Evolutionary conservation across 73 alveolate species (phyloP), one percentile per base, ranked within the genome.

Genomic region (Tetrahymena borealis): DNA sequence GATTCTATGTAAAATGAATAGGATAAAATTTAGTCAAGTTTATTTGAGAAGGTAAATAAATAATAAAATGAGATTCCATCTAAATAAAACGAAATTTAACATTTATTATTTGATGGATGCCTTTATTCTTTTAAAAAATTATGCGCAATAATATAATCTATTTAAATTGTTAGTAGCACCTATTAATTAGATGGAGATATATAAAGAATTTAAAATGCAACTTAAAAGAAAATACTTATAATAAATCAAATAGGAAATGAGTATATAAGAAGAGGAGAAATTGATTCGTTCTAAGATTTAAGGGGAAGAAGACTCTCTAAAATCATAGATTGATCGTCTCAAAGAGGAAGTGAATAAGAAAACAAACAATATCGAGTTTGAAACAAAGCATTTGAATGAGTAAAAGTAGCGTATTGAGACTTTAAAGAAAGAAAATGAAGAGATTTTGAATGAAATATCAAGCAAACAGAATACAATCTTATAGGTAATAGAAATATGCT

Each of bases 1-100:
- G 94, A 93, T 91, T 78, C 43, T 10, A 94, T 95, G 78, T 91
- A 96, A 90, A 94, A 93, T 60, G 96, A 93, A 79, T 96, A 93
- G 91, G 95, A 95, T 38, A 98, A 95, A 41, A 78, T 96, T 24
- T 90, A 95, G 85, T 91, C 85, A 60, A 60, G 85, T 15, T 28
- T 60, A 3, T 60, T 60, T 60, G 85, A 60, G 28, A 60, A 60
- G 85, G 85, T 60, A 60, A 20, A 24, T 60, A 18, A 24, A 60
- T 60, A n/a, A n/a, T n/a, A n/a, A n/a, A n/a, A n/a, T n/a, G n/a
- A n/a, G n/a, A n/a, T n/a, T n/a, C n/a, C n/a, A n/a, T n/a, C n/a
- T n/a, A n/a, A n/a, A n/a, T n/a, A n/a, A n/a, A n/a, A n/a, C n/a
- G n/a, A n/a, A n/a, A n/a, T n/a, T n/a, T n/a, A n/a, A n/a, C n/a